These are phyloP conservation scores for Penicillium rolfsii DNA, from an alignment of 2,329 filamentous ascomycete species.

Conservation along the genomic window DNA sequence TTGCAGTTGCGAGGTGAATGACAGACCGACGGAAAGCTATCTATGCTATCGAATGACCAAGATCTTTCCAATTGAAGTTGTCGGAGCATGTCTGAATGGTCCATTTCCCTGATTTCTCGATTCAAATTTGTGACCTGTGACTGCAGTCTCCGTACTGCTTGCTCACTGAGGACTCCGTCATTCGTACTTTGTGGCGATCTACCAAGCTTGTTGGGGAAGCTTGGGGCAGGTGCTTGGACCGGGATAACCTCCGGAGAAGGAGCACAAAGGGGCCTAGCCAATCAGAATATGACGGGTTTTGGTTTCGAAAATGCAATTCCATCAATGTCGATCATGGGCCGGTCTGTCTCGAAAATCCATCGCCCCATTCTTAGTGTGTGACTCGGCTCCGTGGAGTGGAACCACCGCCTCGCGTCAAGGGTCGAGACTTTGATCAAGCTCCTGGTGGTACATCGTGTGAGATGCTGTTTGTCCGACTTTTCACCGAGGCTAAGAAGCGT, in stretches of 20 bases:
- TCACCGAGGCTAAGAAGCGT: neutral
- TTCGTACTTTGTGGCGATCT: neutral
- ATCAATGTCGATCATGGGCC: slow-evolving; percentile 15
- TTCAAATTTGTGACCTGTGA: too few relatives aligned
- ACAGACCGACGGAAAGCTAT: too few relatives aligned
- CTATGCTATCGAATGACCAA: too few relatives aligned
- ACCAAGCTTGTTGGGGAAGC: neutral
- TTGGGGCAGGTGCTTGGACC: neutral
- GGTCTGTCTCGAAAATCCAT: slow-evolving; percentile 17
- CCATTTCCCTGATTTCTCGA: too few relatives aligned
- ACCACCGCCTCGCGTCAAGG: slow-evolving; percentile 11
- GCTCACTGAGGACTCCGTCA: neutral
- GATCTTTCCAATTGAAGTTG: too few relatives aligned
- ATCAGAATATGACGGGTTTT: neutral
- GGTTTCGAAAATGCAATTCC: slow-evolving; percentile 11
- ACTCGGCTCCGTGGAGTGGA: slow-evolving; percentile 23
- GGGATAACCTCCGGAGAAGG: neutral
- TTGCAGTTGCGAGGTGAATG: too few relatives aligned
- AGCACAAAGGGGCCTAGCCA: neutral
- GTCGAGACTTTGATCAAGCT: slow-evolving; percentile 9
- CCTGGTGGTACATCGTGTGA: neutral
- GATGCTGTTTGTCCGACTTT: neutral
- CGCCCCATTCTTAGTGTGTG: slow-evolving; percentile 25
- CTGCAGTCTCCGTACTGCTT: too few relatives aligned
- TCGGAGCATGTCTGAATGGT: too few relatives aligned